Conservation (phyloP, 2,329 filamentous ascomycete genomes). For the Trichoderma aggressivum region DNA sequence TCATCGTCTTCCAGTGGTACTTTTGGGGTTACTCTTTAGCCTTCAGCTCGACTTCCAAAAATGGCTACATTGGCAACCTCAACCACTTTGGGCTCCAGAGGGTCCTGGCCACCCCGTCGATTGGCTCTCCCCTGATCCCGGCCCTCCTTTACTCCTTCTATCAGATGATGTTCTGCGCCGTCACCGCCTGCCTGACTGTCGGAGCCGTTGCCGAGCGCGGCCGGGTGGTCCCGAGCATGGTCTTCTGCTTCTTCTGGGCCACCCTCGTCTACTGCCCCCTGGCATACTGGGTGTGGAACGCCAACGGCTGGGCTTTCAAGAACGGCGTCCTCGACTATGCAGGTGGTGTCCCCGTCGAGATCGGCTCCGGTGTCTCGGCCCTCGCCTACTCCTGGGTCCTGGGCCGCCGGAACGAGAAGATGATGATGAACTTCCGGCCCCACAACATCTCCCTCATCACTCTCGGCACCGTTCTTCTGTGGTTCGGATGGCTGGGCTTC, state of each 20-base stretch:
- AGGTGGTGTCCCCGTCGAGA: constrained; percentile 95
- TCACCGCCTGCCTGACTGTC: constrained; percentile 86
- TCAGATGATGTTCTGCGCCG: constrained; percentile 97
- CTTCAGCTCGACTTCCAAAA: constrained; percentile 77
- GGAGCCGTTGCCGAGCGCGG: constrained; percentile 93
- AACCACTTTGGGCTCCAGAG: constrained; percentile 85
- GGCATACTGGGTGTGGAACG: constrained; percentile 95
- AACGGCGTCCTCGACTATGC: constrained; percentile 96
- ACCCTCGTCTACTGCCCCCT: constrained; percentile 97
- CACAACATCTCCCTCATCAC: constrained; percentile 98
- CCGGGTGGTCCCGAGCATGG: constrained; percentile 86
- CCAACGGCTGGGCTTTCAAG: constrained; percentile 86
- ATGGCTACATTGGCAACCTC: constrained; percentile 88
- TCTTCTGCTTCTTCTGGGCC: constrained; percentile 95
- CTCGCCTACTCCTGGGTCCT: constrained; percentile 95
- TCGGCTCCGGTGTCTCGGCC: constrained; percentile 87
- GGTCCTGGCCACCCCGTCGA: constrained; percentile 78
- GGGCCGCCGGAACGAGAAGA: constrained; percentile 93
- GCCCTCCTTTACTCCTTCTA: constrained; percentile 93
- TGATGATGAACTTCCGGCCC: constrained; percentile 99
- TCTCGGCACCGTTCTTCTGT: constrained; percentile 89
- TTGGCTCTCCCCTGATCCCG: constrained; percentile 82
- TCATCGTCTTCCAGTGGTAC: constrained; percentile 98
- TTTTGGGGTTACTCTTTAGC: constrained; percentile 98
- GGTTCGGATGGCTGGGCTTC: constrained; percentile 99